Base-by-base conservation (phyloP, 805 yeast genomes). In the Kazachstania africana region DNA sequence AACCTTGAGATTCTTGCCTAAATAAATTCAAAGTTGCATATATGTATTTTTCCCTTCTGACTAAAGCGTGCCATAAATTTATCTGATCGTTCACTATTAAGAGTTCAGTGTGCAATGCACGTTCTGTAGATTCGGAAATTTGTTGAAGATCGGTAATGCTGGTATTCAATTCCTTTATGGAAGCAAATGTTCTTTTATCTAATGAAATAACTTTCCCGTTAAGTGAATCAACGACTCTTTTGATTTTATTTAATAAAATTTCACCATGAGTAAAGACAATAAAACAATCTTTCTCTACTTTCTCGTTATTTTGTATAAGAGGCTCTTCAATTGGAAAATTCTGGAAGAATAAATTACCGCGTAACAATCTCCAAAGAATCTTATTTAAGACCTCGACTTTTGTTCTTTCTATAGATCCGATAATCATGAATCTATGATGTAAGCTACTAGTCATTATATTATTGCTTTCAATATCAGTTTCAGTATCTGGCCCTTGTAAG, bases 181-280 rank as follows among this genome's bases (percentile, higher is more conserved):
- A 56, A 8, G 52, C 38, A 35, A 63, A 60, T 16, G 70, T 45
- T 10, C 43, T 58, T 36, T 75, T 78, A 26, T 70, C 66, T 25
- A 52, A 28, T 8, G 54, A 38, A 26, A 51, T 42, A 16, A 84
- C 64, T 39, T 68, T 72, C 6, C 94, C 95, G 47, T 85, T 95
- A 43, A 91, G 67, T 1, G 97, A 83, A 48, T 85, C 95, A 38
- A 93, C 74, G 35, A 93, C 83, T 52, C 76, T 79, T 48, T 68
- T 72, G 30, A 87, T 81, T 53, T 88, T 74, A 38, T 71, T 65
- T 32, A 78, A 55, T 35, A 91, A 66, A 39, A 78, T 59, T 23
- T 71, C 63, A 49, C 99, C 99, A 59, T 93, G 97, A 14, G 96
- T 80, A 48, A 87, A 87, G 24, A 88, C 76, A 38, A 93, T 73